These are phyloP conservation scores for Dipteronia dyeriana DNA, from an alignment of 345 rosid species.

Conservation along the genomic window DNA sequence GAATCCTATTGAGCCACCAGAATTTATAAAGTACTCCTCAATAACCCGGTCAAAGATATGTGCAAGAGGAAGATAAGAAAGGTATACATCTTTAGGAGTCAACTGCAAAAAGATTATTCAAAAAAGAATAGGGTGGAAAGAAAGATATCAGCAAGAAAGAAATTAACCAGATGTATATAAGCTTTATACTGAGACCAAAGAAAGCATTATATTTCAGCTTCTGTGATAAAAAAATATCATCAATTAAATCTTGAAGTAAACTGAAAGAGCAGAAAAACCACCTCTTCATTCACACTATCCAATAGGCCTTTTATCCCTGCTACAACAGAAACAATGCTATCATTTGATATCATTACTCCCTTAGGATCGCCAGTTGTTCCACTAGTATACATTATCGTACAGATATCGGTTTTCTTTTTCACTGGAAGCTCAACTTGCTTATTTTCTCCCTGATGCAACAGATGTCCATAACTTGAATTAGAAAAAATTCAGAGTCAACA, in stretches of 20 bases:
- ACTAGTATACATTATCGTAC: slow-evolving; percentile 98
- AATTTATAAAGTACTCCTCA: slow-evolving; percentile 76
- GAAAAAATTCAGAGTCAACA: slow-evolving; percentile 7
- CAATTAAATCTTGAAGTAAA: background rate
- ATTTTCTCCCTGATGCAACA: slow-evolving; percentile 58
- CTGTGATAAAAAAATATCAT: background rate
- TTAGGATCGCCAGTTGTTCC: slow-evolving; percentile 99
- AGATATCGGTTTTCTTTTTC: slow-evolving; percentile 73
- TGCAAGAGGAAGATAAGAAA: slow-evolving; percentile 96
- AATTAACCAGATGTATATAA: background rate
- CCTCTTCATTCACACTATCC: slow-evolving; percentile 67
- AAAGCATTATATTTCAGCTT: slow-evolving; percentile 6
- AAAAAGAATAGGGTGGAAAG: background rate
- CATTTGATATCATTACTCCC: slow-evolving; percentile 94
- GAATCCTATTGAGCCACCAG: slow-evolving; percentile 87
- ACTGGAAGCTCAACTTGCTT: slow-evolving; percentile 77
- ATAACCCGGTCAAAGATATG: slow-evolving; percentile 93
- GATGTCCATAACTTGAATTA: slow-evolving; percentile 15
- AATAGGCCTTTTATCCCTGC: slow-evolving; percentile 71
- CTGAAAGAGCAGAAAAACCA: slow-evolving; percentile 28
- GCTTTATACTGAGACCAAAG: background rate
- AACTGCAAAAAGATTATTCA: slow-evolving; percentile 43
- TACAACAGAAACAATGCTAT: slow-evolving; percentile 70
- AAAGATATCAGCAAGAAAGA: background rate
- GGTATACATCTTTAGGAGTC: slow-evolving; percentile 67